Percentiles rank a stretch among this genome's conserved stretches.
Conservation (phyloP, 768 basidiomycete genomes). For the Kwoniella heveanensis region DNA sequence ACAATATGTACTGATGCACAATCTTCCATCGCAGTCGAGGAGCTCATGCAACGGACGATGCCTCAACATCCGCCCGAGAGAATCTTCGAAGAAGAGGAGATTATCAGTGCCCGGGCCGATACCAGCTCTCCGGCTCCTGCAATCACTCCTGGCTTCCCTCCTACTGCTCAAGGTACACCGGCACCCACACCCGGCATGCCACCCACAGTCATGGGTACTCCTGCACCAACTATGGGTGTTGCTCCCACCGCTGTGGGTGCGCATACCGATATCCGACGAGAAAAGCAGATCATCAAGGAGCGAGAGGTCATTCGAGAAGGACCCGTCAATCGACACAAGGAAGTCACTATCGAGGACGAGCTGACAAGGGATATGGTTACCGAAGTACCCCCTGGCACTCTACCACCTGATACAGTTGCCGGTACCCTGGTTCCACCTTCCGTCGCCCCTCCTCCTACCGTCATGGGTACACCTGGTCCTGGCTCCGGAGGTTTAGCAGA, state of each 20-base stretch:
- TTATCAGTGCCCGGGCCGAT: constrained; percentile 6
- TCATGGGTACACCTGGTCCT: constrained; percentile 16
- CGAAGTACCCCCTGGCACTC: constrained; percentile 13
- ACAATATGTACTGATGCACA: constrained; percentile 21
- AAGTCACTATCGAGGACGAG: constrained; percentile 29
- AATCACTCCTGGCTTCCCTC: constrained; percentile 8
- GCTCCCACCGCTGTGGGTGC: constrained; percentile 19
- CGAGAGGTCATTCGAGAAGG: constrained; percentile 44
- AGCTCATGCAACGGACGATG: constrained; percentile 40
- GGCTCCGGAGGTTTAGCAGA: constrained; percentile 9
- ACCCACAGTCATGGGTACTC: constrained; percentile 14
- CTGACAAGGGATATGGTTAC: constrained; percentile 31
- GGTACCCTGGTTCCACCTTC: constrained; percentile 5
- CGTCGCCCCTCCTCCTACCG: constrained; percentile 6
- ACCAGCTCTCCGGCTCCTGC: constrained; percentile 12
- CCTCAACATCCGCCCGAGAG: constrained; percentile 13
- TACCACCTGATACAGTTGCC: constrained; percentile 10
- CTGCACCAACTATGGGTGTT: constrained; percentile 8
- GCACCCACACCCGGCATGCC: constrained; percentile 10
- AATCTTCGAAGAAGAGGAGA: constrained; percentile 22
- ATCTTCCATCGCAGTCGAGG: constrained; percentile 35
- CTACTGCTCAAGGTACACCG: constrained; percentile 9
- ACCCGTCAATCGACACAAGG: constrained; percentile 31
- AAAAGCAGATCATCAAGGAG: constrained; percentile 45
- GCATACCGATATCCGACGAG: constrained; percentile 40